Conservation (phyloP, 2,329 filamentous ascomycete species). For the Amylocarpus encephaloides region DNA sequence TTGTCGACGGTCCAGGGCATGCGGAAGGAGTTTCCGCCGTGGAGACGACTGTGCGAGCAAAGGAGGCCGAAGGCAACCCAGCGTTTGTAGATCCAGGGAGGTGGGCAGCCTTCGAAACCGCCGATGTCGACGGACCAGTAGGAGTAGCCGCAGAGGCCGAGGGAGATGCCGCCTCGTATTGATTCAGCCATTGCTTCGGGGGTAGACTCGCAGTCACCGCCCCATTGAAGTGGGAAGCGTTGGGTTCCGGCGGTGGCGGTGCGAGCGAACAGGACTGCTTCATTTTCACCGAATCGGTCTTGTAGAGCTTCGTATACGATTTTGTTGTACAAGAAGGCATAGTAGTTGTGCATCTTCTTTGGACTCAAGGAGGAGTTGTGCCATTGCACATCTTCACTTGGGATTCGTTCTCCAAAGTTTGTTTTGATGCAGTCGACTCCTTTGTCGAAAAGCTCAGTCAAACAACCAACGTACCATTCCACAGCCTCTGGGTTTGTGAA, state of each 20-base stretch:
- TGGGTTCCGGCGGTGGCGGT: slow-evolving; percentile 53
- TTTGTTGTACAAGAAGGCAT: slow-evolving; percentile 56
- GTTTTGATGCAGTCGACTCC: slow-evolving; percentile 58
- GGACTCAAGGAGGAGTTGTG: slow-evolving; percentile 44
- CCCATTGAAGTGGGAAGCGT: slow-evolving; percentile 54
- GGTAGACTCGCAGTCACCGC: slow-evolving; percentile 57
- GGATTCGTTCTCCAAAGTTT: slow-evolving; percentile 58
- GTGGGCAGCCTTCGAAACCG: slow-evolving; percentile 54
- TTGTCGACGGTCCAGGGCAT: slow-evolving; percentile 58
- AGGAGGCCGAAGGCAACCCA: slow-evolving; percentile 59
- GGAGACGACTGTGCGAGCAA: slow-evolving; percentile 53
- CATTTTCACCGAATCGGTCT: slow-evolving; percentile 39
- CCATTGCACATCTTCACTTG: slow-evolving; percentile 48
- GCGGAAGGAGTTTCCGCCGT: slow-evolving; percentile 54
- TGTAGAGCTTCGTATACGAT: slow-evolving; percentile 50
- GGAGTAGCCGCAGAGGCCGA: slow-evolving; percentile 51
- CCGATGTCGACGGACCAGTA: slow-evolving; percentile 60
- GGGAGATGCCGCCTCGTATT: slow-evolving; percentile 49
- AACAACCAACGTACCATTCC: slow-evolving; percentile 47
- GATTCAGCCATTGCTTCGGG: slow-evolving; percentile 58
- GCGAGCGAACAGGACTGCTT: slow-evolving; percentile 53
- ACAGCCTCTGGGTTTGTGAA: slow-evolving; percentile 56
- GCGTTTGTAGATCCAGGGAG: slow-evolving; percentile 54
- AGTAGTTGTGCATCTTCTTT: slow-evolving; percentile 58
- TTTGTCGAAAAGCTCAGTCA: slow-evolving; percentile 49